Evolutionary conservation across 2,329 filamentous ascomycete genomes (phyloP), one percentile per base, ranked within the genome.

Genomic region (Aspergillus novofumigatus): DNA sequence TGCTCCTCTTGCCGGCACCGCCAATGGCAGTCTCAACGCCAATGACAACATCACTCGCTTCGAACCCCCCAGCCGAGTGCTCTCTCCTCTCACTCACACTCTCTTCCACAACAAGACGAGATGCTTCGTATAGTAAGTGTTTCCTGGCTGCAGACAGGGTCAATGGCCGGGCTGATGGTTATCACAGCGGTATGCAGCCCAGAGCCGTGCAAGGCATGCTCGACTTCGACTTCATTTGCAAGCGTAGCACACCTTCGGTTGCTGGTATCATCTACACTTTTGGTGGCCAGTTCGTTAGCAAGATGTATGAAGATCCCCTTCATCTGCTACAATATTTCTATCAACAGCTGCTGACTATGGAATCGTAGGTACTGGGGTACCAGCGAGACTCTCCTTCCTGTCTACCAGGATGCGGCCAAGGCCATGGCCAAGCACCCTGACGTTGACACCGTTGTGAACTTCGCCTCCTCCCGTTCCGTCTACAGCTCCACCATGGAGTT

Each of bases 211-310:
- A 92, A 81, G 89, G 89, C 76, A 92, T 92, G 89, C 90, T 99
- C 76, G 94, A 99, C 80, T 99, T 99, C 78, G 94, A 99, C 84
- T 99, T 97, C 86, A 99, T 99, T 82, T 99, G 94, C 92, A 97
- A 97, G 87, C 91, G 94, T 72, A 85, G 87, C 75, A 95, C 90
- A 59, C 94, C 94, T 64, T 99, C 94, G 58, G 94, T 99, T 58
- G 94, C 94, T 66, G 94, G 92, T 76, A 97, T 99, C 81, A 97
- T 99, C 85, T 99, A 99, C 85, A 97, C 94, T 70, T 99, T 99
- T 75, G 94, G 94, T 77, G 94, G 94, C 68, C 94, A 99, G 81
- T 99, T 99, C 87, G 94, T 99, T 76, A 97, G 92, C 88, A 99
- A 99, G 88, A 97, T 99, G 94, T 85, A 72, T 68, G 78, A 70